Conservation (phyloP, 2,329 filamentous ascomycete species). For the Aspergillus clavatus region DNA sequence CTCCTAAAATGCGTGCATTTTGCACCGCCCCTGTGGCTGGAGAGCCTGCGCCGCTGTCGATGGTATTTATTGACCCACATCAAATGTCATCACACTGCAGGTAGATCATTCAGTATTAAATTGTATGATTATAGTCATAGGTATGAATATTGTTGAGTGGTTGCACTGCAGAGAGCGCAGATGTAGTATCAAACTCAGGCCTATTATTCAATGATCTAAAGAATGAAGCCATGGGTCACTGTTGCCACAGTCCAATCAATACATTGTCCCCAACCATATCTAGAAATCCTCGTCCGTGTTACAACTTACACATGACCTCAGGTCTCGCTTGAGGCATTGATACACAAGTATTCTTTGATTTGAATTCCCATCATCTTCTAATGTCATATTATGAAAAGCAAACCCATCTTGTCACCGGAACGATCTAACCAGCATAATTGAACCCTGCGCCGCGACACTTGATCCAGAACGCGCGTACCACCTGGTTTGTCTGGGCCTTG, state of each 20-base stretch:
- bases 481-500: constrained; percentile 32
- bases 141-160: background rate
- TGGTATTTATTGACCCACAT: background rate
- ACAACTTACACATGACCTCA: constrained; percentile 2
- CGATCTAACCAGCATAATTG: constrained; percentile 32
- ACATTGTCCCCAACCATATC: background rate
- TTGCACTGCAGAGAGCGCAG: background rate
- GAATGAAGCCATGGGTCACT: too few species aligned
- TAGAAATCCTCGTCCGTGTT: background rate
- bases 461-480: constrained; percentile 42
- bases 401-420: constrained; percentile 3
- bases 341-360: constrained; percentile 3
- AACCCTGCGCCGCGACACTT: constrained; percentile 41
- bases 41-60: background rate
- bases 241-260: background rate
- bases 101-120: too few species aligned
- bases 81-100: background rate
- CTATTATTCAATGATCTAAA: background rate
- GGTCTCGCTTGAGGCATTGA: constrained; percentile 12
- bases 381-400: constrained; percentile 1
- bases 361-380: constrained; percentile 1
- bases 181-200: background rate
- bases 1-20: too few species aligned
- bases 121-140: background rate
- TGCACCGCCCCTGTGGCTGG: background rate